Base-by-base conservation (phyloP, 2,329 filamentous ascomycete species). In the Orbilia javanica region DNA sequence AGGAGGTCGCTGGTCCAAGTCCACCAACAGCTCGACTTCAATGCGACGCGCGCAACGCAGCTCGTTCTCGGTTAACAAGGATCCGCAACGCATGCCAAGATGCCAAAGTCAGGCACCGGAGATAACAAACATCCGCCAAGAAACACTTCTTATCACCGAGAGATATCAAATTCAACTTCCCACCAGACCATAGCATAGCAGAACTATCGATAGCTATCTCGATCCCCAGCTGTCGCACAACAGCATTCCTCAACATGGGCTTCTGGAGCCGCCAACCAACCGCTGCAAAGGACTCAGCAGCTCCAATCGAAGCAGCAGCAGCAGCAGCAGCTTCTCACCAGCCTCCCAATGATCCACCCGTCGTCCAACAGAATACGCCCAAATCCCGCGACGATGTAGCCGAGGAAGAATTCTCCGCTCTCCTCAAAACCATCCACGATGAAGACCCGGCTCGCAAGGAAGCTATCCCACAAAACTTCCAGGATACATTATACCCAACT, bases 401-500 rank as follows among this genome's bases (percentile, higher is more conserved):
- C 11, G 80, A 81, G 29, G 76, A 79, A 31, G 81, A 82, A 70
- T 69, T 82, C 36, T 77, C 79, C 5, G 72, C 79, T 13, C 70
- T 82, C 29, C 78, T 82, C 53, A 76, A 80, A 36, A 67, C 72
- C 11, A 55, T 82, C 57, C 60, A 67, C 18, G 50, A 57, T 39
- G 65, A 70, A 22, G 44, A 68, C 20, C 11, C 73, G 29, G 5
- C 62, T 36, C 65, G 31, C 18, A 34, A 39, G n/a, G 15, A 44
- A 36, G 63, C 60, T 36, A 42, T 42, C 31, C 46, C 60, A 46
- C 31, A 83, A 84, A 53, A 84, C 87, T 84, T 92, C 74, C 88
- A 90, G 80, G 89, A 93, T 80, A 89, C 90, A 79, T 87, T 93
- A 63, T 92, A 96, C 79, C 93, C 93, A 0, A 90, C 90, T 48